These are phyloP conservation scores for Knoxia roxburghii DNA, from an alignment of 257 asterid species.

Conservation along the genomic window DNA sequence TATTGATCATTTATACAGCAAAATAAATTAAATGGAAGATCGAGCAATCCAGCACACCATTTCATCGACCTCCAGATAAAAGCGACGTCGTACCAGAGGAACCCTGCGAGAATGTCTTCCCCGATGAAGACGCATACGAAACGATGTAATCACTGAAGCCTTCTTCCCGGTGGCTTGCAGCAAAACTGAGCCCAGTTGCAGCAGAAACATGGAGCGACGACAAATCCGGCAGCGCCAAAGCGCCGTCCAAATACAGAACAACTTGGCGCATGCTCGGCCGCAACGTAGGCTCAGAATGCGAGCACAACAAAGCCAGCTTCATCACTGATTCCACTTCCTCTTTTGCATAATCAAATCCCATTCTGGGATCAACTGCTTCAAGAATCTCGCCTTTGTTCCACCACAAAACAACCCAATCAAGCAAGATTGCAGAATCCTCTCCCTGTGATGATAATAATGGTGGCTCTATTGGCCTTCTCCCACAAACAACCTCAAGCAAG, in stretches of 20 bases:
- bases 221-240: slow-evolving; percentile 1
- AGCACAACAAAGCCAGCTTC: slow-evolving; percentile 12
- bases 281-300: slow-evolving; percentile 29
- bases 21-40: no score
- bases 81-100: slow-evolving; percentile 27
- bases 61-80: slow-evolving; percentile 37
- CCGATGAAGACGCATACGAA: slow-evolving; percentile 26
- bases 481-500: slow-evolving; percentile 1
- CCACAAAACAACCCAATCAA: slow-evolving; percentile 45
- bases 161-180: no score
- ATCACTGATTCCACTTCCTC: slow-evolving; percentile 44
- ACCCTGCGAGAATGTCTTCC: slow-evolving; percentile 12
- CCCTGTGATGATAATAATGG: slow-evolving; percentile 3
- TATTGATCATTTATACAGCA: no score
- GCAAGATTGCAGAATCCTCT: slow-evolving; percentile 33
- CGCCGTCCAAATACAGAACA: slow-evolving; percentile 35
- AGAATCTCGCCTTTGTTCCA: slow-evolving; percentile 44
- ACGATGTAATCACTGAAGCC: neutral
- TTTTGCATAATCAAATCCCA: slow-evolving; percentile 25
- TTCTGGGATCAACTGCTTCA: slow-evolving; percentile 37
- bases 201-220: slow-evolving; percentile 18
- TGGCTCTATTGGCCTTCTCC: neutral
- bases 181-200: slow-evolving; percentile 1
- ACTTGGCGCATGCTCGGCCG: slow-evolving; percentile 51
- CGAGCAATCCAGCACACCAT: no score